phyloP scores from a whole-genome alignment of 768 basidiomycete genomes.

The Macrocybe gigantea region DNA sequence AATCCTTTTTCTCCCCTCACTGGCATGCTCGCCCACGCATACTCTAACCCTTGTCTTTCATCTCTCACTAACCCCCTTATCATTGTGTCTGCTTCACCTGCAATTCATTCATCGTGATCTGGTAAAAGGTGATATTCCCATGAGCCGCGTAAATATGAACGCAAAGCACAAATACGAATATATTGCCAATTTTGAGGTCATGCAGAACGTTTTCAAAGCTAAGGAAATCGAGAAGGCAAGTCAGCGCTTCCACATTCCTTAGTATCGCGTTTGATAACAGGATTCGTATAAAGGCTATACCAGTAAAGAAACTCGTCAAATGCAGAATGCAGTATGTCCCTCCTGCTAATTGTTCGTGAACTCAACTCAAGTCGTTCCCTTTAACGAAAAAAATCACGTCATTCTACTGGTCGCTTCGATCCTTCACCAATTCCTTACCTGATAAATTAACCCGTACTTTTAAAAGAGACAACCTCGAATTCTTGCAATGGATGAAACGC shows the following conservation, averaged over 20 bases:
- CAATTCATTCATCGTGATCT: constrained; percentile 1
- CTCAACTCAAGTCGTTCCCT: constrained; percentile 1
- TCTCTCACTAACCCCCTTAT: neutral
- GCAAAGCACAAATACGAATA: constrained; percentile 96
- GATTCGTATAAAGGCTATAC: constrained; percentile 65
- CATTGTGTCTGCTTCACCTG: neutral
- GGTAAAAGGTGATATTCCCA: constrained; percentile 75
- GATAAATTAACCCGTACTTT: neutral
- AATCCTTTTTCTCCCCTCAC: constrained; percentile 4
- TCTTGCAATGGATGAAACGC: constrained; percentile 94
- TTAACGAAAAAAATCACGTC: no score
- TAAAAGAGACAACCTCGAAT: constrained; percentile 99
- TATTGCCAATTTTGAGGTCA: constrained; percentile 89
- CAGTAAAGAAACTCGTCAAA: constrained; percentile 88
- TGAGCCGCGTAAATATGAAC: constrained; percentile 91
- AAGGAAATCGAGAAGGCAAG: constrained; percentile 93
- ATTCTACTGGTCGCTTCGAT: no score
- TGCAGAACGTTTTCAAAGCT: constrained; percentile 87
- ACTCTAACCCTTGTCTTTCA: no score
- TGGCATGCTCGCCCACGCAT: no score
- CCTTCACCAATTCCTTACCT: constrained; percentile 1
- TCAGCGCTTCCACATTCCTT: neutral
- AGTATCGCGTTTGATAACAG: constrained; percentile 5
- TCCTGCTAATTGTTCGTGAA: neutral
- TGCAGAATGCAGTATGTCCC: constrained; percentile 96